phyloP scores from a whole-genome alignment of 2,329 filamentous ascomycete species.

The Sarocladium kiliense region DNA sequence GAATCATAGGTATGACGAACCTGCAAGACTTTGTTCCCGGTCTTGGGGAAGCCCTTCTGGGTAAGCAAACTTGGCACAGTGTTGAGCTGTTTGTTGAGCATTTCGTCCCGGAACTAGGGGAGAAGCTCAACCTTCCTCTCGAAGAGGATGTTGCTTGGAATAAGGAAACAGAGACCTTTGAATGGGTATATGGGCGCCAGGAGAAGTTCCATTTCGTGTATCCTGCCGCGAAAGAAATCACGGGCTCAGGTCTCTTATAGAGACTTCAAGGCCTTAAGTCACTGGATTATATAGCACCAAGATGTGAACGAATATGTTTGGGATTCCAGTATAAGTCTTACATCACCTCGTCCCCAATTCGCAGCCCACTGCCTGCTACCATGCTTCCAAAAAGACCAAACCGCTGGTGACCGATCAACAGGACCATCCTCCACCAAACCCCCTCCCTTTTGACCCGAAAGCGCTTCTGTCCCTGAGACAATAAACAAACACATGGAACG shows the following conservation, averaged over 20 bases:
- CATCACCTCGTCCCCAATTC: background rate
- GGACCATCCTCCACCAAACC: background rate
- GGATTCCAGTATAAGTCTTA: constrained; percentile 1
- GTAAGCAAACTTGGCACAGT: constrained; percentile 43
- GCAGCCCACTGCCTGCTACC: constrained; percentile 9
- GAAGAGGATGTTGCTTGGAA: constrained; percentile 47
- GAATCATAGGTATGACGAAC: constrained; percentile 40
- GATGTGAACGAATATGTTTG: background rate
- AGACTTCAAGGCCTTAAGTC: no score
- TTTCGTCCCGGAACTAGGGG: constrained; percentile 38
- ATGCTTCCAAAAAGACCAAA: constrained; percentile 8
- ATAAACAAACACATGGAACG: background rate
- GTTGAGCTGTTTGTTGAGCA: constrained; percentile 44
- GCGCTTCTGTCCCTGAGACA: background rate
- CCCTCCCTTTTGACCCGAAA: background rate
- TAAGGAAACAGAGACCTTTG: constrained; percentile 27
- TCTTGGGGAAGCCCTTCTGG: constrained; percentile 39
- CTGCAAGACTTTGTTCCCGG: constrained; percentile 41
- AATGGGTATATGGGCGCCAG: constrained; percentile 45
- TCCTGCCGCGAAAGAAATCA: background rate
- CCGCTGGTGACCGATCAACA: background rate
- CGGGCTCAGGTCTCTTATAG: no score
- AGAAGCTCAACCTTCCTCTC: constrained; percentile 38
- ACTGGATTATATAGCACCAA: background rate
- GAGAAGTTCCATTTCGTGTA: constrained; percentile 35